Evolutionary conservation across 345 rosid genomes (phyloP).

Genomic region (Nephelium lappaceum): DNA sequence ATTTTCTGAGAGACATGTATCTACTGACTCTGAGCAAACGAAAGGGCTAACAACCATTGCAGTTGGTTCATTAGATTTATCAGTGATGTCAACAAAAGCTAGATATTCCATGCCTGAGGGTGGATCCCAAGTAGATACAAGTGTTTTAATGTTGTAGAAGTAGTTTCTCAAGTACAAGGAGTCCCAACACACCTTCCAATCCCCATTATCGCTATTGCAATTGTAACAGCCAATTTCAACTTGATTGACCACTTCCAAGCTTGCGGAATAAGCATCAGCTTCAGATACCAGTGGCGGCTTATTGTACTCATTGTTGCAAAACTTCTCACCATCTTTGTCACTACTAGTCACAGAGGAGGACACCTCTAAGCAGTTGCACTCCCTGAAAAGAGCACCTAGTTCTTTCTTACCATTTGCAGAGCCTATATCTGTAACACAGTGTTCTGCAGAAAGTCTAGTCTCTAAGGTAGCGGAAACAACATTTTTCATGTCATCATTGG

Average conservation of each 20-base stretch:
- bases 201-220: conserved; percentile 35
- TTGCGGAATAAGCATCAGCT: conserved; percentile 25
- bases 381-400: conserved; percentile 24
- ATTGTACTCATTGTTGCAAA: conserved; percentile 24
- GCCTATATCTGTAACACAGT: conserved; percentile 26
- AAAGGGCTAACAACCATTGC: conserved; percentile 26
- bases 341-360: conserved; percentile 17
- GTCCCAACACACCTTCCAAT: conserved; percentile 85
- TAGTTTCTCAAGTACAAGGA: conserved; percentile 63
- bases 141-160: conserved; percentile 64
- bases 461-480: conserved; percentile 25
- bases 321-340: conserved; percentile 20
- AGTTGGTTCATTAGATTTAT: conserved; percentile 34
- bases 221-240: conserved; percentile 27
- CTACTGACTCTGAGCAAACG: conserved; percentile 1
- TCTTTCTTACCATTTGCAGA: conserved; percentile 29
- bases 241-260: conserved; percentile 20
- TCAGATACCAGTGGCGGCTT: conserved; percentile 28
- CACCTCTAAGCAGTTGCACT: conserved; percentile 24
- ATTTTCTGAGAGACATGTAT: conserved; percentile 19
- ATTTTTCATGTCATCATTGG: conserved; percentile 27
- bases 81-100: conserved; percentile 19
- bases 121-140: conserved; percentile 69
- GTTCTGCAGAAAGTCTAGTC: conserved; percentile 30
- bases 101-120: conserved; percentile 75